Evolutionary conservation across 2,329 filamentous ascomycete species (phyloP).

Genomic region (Ophiostoma tasmaniense): DNA sequence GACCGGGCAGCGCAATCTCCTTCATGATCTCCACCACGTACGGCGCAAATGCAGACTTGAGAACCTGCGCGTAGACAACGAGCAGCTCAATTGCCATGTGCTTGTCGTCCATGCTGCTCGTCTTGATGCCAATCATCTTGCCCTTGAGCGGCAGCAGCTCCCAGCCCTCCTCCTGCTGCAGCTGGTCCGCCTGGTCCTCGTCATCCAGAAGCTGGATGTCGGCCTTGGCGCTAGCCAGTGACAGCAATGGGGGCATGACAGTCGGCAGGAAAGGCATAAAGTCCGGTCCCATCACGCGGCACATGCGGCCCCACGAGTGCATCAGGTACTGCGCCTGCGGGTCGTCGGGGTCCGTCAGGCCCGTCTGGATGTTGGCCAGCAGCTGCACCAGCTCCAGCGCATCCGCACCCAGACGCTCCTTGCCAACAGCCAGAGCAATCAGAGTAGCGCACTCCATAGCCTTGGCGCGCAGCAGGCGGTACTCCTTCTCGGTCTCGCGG

Average conservation of each 20-base stretch:
- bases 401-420: conserved; percentile 81
- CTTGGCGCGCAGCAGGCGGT: conserved; percentile 83
- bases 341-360: conserved; percentile 83
- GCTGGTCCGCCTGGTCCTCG: conserved; percentile 84
- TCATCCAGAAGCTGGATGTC: conserved; percentile 95
- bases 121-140: conserved; percentile 97
- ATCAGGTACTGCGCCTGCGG: conserved; percentile 94
- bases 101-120: conserved; percentile 94
- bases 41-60: conserved; percentile 86
- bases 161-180: conserved; percentile 95
- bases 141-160: conserved; percentile 94
- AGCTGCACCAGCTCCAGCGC: conserved; percentile 81
- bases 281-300: conserved; percentile 79
- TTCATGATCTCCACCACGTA: conserved; percentile 93
- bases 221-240: conserved; percentile 87
- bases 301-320: conserved; percentile 99
- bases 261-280: conserved; percentile 88
- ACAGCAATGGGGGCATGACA: conserved; percentile 88
- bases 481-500: conserved; percentile 88
- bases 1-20: conserved; percentile 84
- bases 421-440: conserved; percentile 89
- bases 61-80: conserved; percentile 90
- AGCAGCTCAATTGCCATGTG: conserved; percentile 99
- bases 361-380: conserved; percentile 76
- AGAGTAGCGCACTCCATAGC: conserved; percentile 98